phyloP scores from a whole-genome alignment of 140 eudicot genomes.

The Flaveria floridana region DNA sequence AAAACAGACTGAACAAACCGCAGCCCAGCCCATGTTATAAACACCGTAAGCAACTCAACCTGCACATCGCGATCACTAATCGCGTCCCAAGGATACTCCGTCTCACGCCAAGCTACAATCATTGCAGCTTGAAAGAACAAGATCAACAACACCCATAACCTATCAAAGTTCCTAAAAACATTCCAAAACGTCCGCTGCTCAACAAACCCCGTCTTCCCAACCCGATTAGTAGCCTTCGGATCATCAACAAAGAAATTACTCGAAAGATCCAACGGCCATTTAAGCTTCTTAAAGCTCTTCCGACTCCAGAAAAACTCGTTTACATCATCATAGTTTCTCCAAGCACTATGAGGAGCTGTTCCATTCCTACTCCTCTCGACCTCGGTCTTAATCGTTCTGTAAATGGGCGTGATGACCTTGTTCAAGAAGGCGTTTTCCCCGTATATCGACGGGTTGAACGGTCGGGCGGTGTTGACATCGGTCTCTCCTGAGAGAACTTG shows the following conservation, averaged over 20 bases:
- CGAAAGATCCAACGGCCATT: slow-evolving; percentile 73
- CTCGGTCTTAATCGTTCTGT: slow-evolving; percentile 53
- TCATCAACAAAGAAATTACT: slow-evolving; percentile 44
- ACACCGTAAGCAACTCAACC: slow-evolving; percentile 73
- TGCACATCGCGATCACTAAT: slow-evolving; percentile 64
- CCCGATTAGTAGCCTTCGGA: slow-evolving; percentile 37
- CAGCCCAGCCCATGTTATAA: slow-evolving; percentile 78
- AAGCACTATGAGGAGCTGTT: slow-evolving; percentile 85
- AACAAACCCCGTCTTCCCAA: slow-evolving; percentile 92
- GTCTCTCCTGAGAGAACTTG: slow-evolving; percentile 55
- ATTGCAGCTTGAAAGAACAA: slow-evolving; percentile 70
- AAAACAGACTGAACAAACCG: slow-evolving; percentile 69
- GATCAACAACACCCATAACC: slow-evolving; percentile 77
- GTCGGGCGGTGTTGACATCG: slow-evolving; percentile 57
- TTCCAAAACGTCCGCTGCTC: slow-evolving; percentile 98
- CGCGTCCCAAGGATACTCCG: slow-evolving; percentile 68
- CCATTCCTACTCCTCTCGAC: slow-evolving; percentile 79
- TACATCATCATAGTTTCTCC: slow-evolving; percentile 91
- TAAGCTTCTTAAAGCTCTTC: slow-evolving; percentile 61
- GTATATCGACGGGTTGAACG: slow-evolving; percentile 45
- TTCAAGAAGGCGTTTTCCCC: slow-evolving; percentile 63
- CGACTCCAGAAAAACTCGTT: slow-evolving; percentile 93
- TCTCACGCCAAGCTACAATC: slow-evolving; percentile 76
- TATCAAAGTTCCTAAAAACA: slow-evolving; percentile 74
- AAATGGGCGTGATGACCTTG: slow-evolving; percentile 60